Evolutionary conservation across 116 monocot species (phyloP).

Genomic region (Papilionanthe hybrid): DNA sequence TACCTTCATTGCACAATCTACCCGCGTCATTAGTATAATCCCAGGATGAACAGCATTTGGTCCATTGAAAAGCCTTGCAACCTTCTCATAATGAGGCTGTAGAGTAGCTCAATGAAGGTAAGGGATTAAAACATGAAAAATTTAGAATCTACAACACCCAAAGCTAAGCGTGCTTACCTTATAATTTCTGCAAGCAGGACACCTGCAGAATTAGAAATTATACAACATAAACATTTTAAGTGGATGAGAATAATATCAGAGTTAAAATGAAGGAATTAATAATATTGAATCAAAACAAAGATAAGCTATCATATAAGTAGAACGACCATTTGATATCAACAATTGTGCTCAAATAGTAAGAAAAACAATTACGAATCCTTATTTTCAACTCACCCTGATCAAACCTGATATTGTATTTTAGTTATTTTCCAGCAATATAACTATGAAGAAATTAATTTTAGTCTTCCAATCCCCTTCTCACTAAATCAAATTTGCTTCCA

Average conservation of each 20-base stretch:
- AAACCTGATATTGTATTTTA: background rate
- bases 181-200: slow-evolving; percentile 99
- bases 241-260: background rate
- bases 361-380: background rate
- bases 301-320: background rate
- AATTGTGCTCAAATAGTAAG: background rate
- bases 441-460: background rate
- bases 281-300: slow-evolving; percentile 8
- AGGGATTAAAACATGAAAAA: slow-evolving; percentile 10
- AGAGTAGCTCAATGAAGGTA: slow-evolving; percentile 20
- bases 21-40: slow-evolving; percentile 68
- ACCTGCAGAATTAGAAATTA: slow-evolving; percentile 38
- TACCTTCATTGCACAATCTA: slow-evolving; percentile 96
- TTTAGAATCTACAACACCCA: slow-evolving; percentile 2
- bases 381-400: background rate
- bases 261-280: background rate
- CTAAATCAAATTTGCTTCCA: background rate
- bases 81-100: slow-evolving; percentile 92
- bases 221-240: background rate
- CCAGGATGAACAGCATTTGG: slow-evolving; percentile 90
- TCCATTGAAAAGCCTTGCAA: slow-evolving; percentile 92
- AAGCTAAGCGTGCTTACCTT: slow-evolving; percentile 50
- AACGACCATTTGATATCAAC: background rate
- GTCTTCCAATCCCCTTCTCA: background rate
- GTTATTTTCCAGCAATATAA: background rate